Evolutionary conservation across 139 green algal genomes (phyloP).

Genomic region (Chlorella sp.): DNA sequence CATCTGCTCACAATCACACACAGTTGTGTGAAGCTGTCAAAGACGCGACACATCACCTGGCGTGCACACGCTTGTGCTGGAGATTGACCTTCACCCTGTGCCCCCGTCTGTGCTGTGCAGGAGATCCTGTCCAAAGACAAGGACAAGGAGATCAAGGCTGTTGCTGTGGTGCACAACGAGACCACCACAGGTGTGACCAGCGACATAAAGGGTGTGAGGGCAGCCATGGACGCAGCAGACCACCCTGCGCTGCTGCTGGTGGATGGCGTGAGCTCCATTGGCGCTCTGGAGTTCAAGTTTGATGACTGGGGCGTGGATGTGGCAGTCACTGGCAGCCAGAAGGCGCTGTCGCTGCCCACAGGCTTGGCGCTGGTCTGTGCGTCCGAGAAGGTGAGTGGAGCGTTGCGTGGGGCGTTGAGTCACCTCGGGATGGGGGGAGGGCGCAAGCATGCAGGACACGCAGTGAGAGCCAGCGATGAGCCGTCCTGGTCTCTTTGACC

Average conservation of each 20-base stretch:
- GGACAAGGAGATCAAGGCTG: slow-evolving; percentile 49
- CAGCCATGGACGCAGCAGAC: slow-evolving; percentile 63
- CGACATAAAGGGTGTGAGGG: slow-evolving; percentile 62
- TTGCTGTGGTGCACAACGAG: slow-evolving; percentile 96
- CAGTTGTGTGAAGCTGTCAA: no score
- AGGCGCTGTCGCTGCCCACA: slow-evolving; percentile 95
- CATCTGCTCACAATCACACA: no score
- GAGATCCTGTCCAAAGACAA: slow-evolving; percentile 73
- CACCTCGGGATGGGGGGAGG: no score
- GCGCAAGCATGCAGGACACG: no score
- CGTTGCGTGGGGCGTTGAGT: no score
- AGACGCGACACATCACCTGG: no score
- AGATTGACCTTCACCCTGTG: no score
- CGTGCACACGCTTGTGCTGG: no score
- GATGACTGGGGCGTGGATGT: slow-evolving; percentile 96
- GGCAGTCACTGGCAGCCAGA: slow-evolving; percentile 93
- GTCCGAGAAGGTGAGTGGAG: slow-evolving; percentile 72
- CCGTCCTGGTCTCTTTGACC: no score
- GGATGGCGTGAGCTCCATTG: slow-evolving; percentile 90
- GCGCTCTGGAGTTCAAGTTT: slow-evolving; percentile 83
- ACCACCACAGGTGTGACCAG: slow-evolving; percentile 90
- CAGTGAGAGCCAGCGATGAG: no score
- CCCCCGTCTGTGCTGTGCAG: no score
- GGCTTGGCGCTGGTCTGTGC: slow-evolving; percentile 83
- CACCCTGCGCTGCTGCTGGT: slow-evolving; percentile 88